phyloP scores from a whole-genome alignment of 257 asterid species.

The Echites panduratus region DNA sequence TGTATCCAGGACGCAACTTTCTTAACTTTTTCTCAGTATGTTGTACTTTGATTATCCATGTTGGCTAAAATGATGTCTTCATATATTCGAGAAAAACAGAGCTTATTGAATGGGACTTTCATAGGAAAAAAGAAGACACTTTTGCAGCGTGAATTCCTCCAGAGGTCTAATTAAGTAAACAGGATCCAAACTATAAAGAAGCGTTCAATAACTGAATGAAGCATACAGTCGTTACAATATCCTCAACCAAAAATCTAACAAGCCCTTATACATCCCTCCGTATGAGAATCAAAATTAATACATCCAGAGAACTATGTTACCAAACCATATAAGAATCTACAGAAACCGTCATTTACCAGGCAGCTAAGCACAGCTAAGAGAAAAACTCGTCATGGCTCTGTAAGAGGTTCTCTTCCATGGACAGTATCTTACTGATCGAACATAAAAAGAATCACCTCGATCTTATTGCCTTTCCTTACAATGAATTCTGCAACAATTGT shows the following conservation, averaged over 20 bases:
- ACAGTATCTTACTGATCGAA: conserved; percentile 19
- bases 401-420: not conserved
- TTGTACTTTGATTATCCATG: not conserved
- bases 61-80: not conserved
- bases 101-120: not conserved
- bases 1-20: not conserved
- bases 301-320: not conserved
- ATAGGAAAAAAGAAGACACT: not conserved
- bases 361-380: not conserved
- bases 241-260: not conserved
- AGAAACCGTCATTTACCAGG: not conserved
- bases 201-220: not conserved
- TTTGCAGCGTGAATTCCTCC: not conserved
- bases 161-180: not conserved
- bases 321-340: not conserved
- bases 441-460: conserved; percentile 23
- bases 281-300: not conserved
- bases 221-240: not conserved
- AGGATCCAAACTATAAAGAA: no score
- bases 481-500: conserved; percentile 6
- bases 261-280: not conserved
- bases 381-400: not conserved
- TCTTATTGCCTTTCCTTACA: conserved; percentile 12
- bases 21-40: not conserved
- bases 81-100: not conserved